Evolutionary conservation across 2,329 filamentous ascomycete species (phyloP), one percentile per base, ranked within the genome.

Genomic region (Penicillium hordei): DNA sequence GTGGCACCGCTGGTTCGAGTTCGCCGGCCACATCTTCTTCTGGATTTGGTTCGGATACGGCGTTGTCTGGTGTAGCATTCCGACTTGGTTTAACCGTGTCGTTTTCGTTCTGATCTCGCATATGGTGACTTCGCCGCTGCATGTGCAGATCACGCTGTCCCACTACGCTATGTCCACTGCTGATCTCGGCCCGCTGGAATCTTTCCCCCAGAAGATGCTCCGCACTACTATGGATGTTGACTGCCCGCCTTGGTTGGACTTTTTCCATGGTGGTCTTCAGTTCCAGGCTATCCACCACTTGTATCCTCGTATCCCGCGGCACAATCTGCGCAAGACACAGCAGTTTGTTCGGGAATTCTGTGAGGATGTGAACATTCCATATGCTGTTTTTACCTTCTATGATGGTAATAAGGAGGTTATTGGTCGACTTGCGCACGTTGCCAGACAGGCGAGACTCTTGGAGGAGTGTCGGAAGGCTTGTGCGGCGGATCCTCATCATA

Each of bases 151-250:
- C 70, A 94, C 91, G 0, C 83, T 96, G n/a, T 93, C 89, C 1
- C 91, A 96, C 73, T 96, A 94, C 74, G 90, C 90, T 59, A 96
- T 95, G 91, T 92, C 89, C 65, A 96, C 91, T 0, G 83, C 89
- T 6, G 90, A 96, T 68, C 81, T 95, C 4, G 92, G 92, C 0
- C 86, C 88, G 0, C 79, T 86, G 49, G 91, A 96, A 71, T 93
- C 89, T 0, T 96, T 96, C 73, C 86, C 91, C 0, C 91, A 95
- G 75, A 89, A 87, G 72, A 93, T 94, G 88, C 81, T 96, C 45
- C 86, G 91, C 62, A 96, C 91, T 0, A 95, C 91, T 7, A 96
- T 96, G 91, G 91, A 95, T 63, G 86, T 95, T 15, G 90, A 93
- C 68, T 95, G 91, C 69, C 90, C 91, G 0, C 78, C 82, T 13